These are phyloP conservation scores for Gossypium ekmanianum DNA, from an alignment of 345 rosid genomes.

Conservation along the genomic window DNA sequence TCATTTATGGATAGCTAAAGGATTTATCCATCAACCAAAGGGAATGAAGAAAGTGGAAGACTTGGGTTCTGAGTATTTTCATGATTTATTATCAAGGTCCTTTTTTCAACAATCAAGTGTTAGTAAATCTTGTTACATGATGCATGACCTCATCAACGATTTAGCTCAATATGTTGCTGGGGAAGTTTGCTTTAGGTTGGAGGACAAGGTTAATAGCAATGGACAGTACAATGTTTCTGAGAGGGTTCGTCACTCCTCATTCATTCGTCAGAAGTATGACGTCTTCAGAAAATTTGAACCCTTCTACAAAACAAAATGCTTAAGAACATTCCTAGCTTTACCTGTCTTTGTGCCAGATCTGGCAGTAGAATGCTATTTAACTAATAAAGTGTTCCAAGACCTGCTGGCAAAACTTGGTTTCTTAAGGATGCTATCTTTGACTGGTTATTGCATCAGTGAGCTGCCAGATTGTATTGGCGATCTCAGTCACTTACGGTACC, in stretches of 20 bases:
- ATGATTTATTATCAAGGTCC: background rate
- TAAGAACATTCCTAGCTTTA: slow-evolving; percentile 18
- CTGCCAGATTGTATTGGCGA: slow-evolving; percentile 20
- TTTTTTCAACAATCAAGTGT: slow-evolving; percentile 17
- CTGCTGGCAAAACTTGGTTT: slow-evolving; percentile 11
- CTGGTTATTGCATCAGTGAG: slow-evolving; percentile 5
- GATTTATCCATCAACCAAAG: background rate
- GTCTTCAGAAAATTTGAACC: background rate
- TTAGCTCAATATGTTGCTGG: slow-evolving; percentile 19
- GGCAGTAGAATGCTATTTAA: background rate
- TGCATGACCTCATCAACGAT: background rate
- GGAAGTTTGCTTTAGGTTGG: slow-evolving; percentile 6
- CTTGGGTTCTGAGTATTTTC: slow-evolving; percentile 5
- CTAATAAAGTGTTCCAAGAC: background rate
- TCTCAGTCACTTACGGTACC: slow-evolving; percentile 21
- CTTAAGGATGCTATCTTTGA: slow-evolving; percentile 18
- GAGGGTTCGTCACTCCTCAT: slow-evolving; percentile 17
- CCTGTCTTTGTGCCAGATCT: background rate
- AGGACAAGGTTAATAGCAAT: background rate
- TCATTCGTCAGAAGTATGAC: slow-evolving; percentile 8
- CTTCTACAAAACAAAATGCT: background rate
- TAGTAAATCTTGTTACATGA: background rate
- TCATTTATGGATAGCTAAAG: slow-evolving; percentile 31
- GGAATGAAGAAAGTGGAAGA: slow-evolving; percentile 2
- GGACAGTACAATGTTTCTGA: background rate